phyloP scores from a whole-genome alignment of 2,329 filamentous ascomycete species.

The Xylariaceae sp. region DNA sequence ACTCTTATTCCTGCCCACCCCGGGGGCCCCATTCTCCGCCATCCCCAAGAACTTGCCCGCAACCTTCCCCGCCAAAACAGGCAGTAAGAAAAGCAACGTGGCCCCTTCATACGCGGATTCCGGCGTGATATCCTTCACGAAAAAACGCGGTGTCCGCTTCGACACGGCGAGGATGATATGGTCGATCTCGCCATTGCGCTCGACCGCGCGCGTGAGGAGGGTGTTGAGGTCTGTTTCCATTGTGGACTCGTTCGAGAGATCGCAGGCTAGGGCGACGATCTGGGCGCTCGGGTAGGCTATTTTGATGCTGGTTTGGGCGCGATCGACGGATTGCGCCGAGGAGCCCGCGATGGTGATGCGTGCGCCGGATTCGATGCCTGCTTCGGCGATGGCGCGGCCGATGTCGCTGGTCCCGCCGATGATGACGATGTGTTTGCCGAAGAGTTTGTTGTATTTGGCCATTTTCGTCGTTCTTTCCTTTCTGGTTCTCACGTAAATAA shows the following conservation, averaged over 20 bases:
- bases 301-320: constrained; percentile 11
- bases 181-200: constrained; percentile 21
- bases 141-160: constrained; percentile 19
- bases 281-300: constrained; percentile 15
- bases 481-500: neutral
- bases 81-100: constrained; percentile 32
- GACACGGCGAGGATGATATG: constrained; percentile 31
- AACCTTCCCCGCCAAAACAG: constrained; percentile 33
- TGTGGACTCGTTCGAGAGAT: constrained; percentile 19
- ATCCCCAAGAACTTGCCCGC: constrained; percentile 27
- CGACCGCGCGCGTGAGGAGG: constrained; percentile 16
- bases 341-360: constrained; percentile 22
- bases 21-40: constrained; percentile 5
- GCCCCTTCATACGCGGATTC: constrained; percentile 24
- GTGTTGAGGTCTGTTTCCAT: constrained; percentile 25
- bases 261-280: constrained; percentile 22
- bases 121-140: constrained; percentile 26
- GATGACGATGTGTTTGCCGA: constrained; percentile 30
- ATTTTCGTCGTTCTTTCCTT: constrained; percentile 13
- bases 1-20: constrained; percentile 16
- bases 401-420: constrained; percentile 28
- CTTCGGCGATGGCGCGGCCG: constrained; percentile 28
- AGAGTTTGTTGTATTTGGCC: constrained; percentile 32
- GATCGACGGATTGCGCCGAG: too few relatives aligned
- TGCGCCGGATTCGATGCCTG: constrained; percentile 23